These are phyloP conservation scores for Pichia ethanolica DNA, from an alignment of 805 yeast genomes.

Conservation along the genomic window DNA sequence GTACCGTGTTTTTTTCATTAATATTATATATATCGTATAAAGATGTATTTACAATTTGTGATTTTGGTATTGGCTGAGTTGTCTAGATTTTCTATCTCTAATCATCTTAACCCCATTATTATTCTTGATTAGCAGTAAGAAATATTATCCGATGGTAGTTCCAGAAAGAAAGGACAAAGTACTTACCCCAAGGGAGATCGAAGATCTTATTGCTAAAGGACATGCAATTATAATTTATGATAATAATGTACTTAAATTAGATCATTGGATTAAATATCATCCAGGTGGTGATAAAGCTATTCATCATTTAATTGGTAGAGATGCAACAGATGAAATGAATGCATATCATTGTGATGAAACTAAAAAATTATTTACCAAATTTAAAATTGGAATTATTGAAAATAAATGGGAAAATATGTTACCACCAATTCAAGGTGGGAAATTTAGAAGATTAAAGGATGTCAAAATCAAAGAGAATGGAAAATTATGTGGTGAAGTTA, in stretches of 20 bases:
- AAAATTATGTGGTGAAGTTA: slow-evolving; percentile 34
- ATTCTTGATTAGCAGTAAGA: too few species aligned
- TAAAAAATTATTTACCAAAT: slow-evolving; percentile 40
- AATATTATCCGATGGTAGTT: not conserved
- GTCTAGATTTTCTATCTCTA: too few species aligned
- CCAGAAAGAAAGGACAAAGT: slow-evolving; percentile 7
- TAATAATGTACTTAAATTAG: slow-evolving; percentile 52
- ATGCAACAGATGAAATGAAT: slow-evolving; percentile 86
- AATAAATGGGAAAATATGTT: slow-evolving; percentile 63
- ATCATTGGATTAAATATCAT: slow-evolving; percentile 64
- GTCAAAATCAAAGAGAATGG: not conserved
- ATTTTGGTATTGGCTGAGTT: too few species aligned
- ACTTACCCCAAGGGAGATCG: slow-evolving; percentile 41
- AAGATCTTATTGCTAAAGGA: slow-evolving; percentile 57
- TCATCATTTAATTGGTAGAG: slow-evolving; percentile 77
- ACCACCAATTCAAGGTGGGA: slow-evolving; percentile 88
- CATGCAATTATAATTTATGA: slow-evolving; percentile 63
- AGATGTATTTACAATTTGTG: too few species aligned
- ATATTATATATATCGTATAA: too few species aligned
- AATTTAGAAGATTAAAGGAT: slow-evolving; percentile 23
- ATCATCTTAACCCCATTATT: too few species aligned
- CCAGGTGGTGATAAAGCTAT: slow-evolving; percentile 91
- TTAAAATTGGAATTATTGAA: slow-evolving; percentile 59
- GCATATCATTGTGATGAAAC: slow-evolving; percentile 71
- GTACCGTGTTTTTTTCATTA: too few species aligned